These are phyloP conservation scores for Mortierella claussenii DNA, from an alignment of 192 early-diverging fungal species.

Conservation along the genomic window DNA sequence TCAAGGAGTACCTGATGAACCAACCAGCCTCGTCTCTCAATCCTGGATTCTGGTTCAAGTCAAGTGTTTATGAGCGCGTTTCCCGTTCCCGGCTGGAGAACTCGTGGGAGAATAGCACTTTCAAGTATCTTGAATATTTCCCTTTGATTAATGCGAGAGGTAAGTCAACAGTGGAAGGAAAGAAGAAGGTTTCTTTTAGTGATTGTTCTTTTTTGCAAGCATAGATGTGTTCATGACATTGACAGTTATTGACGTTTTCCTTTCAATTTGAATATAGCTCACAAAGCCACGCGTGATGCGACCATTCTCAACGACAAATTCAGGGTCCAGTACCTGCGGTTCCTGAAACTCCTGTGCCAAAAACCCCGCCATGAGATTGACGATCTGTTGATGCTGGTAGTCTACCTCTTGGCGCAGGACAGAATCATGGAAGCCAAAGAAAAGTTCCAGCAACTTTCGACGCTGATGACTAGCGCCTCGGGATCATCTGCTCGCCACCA, in stretches of 20 bases:
- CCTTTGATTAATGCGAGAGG: slow-evolving; percentile 61
- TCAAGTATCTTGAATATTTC: slow-evolving; percentile 49
- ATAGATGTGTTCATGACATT: too few relatives aligned
- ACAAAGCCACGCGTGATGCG: slow-evolving; percentile 34
- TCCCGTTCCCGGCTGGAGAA: slow-evolving; percentile 17
- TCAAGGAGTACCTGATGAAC: slow-evolving; percentile 47
- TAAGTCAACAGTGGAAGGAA: slow-evolving; percentile 3
- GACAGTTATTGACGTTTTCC: neutral
- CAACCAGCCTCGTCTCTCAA: neutral
- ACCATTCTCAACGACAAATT: slow-evolving; percentile 56
- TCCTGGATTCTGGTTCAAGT: slow-evolving; percentile 40
- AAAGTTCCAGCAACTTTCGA: slow-evolving; percentile 10
- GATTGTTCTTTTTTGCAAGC: too few relatives aligned
- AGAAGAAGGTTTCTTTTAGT: too few relatives aligned
- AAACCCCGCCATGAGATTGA: slow-evolving; percentile 27
- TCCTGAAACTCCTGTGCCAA: slow-evolving; percentile 48
- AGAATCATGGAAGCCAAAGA: slow-evolving; percentile 56
- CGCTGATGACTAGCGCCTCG: neutral
- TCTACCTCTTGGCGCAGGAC: slow-evolving; percentile 61
- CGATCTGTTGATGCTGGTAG: slow-evolving; percentile 49
- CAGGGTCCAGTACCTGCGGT: slow-evolving; percentile 42
- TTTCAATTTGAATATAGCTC: slow-evolving; percentile 14
- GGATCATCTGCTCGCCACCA: neutral
- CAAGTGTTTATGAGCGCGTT: slow-evolving; percentile 8
- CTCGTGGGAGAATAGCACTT: neutral